phyloP scores from a whole-genome alignment of 805 yeast species.

The Tetrapisispora iriomotensis region DNA sequence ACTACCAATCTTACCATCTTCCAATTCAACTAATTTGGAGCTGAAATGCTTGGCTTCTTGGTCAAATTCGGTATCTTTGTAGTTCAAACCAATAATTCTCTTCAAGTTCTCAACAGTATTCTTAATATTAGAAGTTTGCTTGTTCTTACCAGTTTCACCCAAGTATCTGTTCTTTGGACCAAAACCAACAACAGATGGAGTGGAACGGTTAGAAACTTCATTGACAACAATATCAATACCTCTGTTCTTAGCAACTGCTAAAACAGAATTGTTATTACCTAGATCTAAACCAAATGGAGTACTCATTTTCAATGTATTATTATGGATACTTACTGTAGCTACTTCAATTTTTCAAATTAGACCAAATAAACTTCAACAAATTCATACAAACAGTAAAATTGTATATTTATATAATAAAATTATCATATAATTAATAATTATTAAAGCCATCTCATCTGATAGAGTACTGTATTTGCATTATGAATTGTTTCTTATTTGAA shows the following conservation, averaged over 20 bases:
- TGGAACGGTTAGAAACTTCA: conserved; percentile 94
- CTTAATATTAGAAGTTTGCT: conserved; percentile 89
- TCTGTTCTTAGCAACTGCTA: conserved; percentile 94
- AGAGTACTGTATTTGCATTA: too few relatives aligned
- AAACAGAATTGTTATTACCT: conserved; percentile 87
- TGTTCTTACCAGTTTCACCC: conserved; percentile 92
- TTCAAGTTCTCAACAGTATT: conserved; percentile 91
- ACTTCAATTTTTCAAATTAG: too few relatives aligned
- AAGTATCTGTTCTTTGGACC: conserved; percentile 80
- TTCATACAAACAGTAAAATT: too few relatives aligned
- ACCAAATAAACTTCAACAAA: too few relatives aligned
- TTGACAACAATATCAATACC: conserved; percentile 96
- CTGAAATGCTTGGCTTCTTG: conserved; percentile 67
- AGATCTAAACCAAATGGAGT: conserved; percentile 95
- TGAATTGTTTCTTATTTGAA: conserved; percentile 2
- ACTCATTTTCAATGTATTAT: conserved; percentile 63
- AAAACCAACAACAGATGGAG: conserved; percentile 86
- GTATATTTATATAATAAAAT: too few relatives aligned
- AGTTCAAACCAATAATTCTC: conserved; percentile 76
- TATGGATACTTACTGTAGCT: too few relatives aligned
- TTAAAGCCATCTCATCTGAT: too few relatives aligned
- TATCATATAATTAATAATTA: too few relatives aligned
- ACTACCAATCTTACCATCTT: conserved; percentile 67
- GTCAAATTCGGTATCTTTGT: conserved; percentile 56
- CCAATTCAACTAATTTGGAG: conserved; percentile 55